Evolutionary conservation across 495 filamentous ascomycete genomes (phyloP).

Genomic region (Entonaema liquescens): DNA sequence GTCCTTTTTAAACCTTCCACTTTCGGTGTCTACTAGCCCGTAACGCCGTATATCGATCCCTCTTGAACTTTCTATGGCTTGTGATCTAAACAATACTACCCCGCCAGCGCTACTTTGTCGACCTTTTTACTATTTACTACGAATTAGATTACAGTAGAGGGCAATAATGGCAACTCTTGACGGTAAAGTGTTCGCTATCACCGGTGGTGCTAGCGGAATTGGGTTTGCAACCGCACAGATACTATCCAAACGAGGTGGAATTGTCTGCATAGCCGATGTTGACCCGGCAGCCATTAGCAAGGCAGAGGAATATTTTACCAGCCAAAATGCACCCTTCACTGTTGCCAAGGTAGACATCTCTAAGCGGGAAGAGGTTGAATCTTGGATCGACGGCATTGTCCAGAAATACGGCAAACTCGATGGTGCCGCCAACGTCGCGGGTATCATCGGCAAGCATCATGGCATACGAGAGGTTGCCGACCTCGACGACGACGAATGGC

Average conservation of each 20-base stretch:
- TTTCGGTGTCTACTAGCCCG: background rate
- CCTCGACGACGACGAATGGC: slow-evolving; percentile 59
- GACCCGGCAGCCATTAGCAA: slow-evolving; percentile 49
- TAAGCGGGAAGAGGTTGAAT: slow-evolving; percentile 46
- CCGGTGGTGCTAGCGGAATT: slow-evolving; percentile 64
- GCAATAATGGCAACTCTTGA: slow-evolving; percentile 36
- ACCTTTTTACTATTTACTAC: background rate
- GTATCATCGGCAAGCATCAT: slow-evolving; percentile 50
- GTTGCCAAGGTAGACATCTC: slow-evolving; percentile 47
- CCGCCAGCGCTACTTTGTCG: background rate
- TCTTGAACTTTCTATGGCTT: background rate
- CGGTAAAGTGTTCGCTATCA: slow-evolving; percentile 62
- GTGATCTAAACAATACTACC: slow-evolving; percentile 2
- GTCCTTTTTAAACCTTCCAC: background rate
- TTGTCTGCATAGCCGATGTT: slow-evolving; percentile 63
- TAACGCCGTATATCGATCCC: background rate
- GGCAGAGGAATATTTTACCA: slow-evolving; percentile 42
- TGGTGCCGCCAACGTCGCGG: slow-evolving; percentile 68
- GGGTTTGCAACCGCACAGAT: slow-evolving; percentile 65
- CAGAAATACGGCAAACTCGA: slow-evolving; percentile 55
- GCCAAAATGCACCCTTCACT: slow-evolving; percentile 40
- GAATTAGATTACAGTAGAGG: background rate
- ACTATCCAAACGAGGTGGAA: slow-evolving; percentile 58
- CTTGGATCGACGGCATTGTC: slow-evolving; percentile 48
- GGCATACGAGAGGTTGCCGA: slow-evolving; percentile 44